Evolutionary conservation across 768 basidiomycete genomes (phyloP), one percentile per base, ranked within the genome.

Genomic region (Rhodosporidiobolus odoratus): DNA sequence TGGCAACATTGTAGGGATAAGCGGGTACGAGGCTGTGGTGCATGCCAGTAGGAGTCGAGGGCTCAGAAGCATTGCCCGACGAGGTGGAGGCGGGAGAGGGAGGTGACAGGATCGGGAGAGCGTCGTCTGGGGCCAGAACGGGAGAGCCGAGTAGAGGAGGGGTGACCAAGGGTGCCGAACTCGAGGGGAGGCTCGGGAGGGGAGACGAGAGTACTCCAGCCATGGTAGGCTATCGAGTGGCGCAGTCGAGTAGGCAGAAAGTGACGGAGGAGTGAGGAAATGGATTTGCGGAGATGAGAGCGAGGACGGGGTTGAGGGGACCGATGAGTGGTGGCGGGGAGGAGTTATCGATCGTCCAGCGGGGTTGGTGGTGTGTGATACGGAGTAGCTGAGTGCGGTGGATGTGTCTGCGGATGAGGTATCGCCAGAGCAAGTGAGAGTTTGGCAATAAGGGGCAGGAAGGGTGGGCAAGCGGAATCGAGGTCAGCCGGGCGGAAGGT

Each of bases 1-100:
- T 65, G 21, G 69, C 66, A 62, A 73, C 74, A 34, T 72, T 75
- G 70, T 76, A 76, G 0, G 73, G 78, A 56, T 75, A 75, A 12
- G 74, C 71, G 25, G 73, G 71, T 21, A 74, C 68, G 67, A 75
- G 62, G 40, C 43, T 41, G 23, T 43, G 53, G 59, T 53, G 23
- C 13, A 12, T 4, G 32, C 41, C 40, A 16, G 60, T 69, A 23
- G 69, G 63, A 21, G 69, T 65, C 38, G 52, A 56, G 0, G 63
- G 69, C 54, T 61, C 63, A 13, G 63, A 65, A 1, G n/a, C 43
- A n/a, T 27, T 40, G 1, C 30, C n/a, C 34, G 54, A 16, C 1
- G 34, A 37, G 2, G 57, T 38, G 34, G 48, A 37, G 15, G 48
- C 7, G n/a, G 64, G 27, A 6, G 69, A 57, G 17, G 64, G 34